Base-by-base conservation (phyloP, 345 rosid genomes). In the Pistacia atlantica region DNA sequence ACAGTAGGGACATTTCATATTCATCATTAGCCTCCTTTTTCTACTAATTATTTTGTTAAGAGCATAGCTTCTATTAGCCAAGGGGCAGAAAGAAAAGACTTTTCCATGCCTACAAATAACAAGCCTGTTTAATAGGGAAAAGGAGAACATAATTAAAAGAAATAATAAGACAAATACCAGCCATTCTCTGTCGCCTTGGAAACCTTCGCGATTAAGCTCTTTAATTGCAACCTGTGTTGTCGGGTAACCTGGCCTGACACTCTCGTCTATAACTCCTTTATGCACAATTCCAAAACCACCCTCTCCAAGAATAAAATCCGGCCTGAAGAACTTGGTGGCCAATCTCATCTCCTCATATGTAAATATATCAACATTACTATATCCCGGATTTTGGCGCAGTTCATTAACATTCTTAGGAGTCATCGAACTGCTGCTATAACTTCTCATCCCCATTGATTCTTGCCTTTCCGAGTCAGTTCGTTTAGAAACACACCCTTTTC, bases 101-200 rank as follows among this genome's bases (percentile, higher is more conserved):
- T 25, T 2, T 73, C 8, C 8, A 45, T 6, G 33, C 18, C 62
- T 55, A 20, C 18, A 38, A 3, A 12, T 58, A 71, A 38, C 20
- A 11, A 45, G 11, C 11, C 13, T 35, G 56, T 22, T 65, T 51
- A 13, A 25, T 42, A 2, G 46, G 3, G 42, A 61, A 45, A n/a
- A 77, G 67, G 28, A 61, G 38, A 59, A 22, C 56, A 4, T 18
- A 69, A 61, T 25, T 25, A 46, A 57, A 33, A 56, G 38, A 62
- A 31, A 25, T 46, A 62, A 46, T 8, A 57, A 65, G 82, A 73
- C 16, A 33, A 64, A 58, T 90, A 95, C 98, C 98, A 93, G 94
- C 99, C 98, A 97, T 83, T 97, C 99, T 82, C 97, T 82, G 88
- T 97, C 98, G 63, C 99, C 99, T 75, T 97, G 99, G 68, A 88